Conservation (phyloP, 495 filamentous ascomycete species). For the Podospora appendiculata region DNA sequence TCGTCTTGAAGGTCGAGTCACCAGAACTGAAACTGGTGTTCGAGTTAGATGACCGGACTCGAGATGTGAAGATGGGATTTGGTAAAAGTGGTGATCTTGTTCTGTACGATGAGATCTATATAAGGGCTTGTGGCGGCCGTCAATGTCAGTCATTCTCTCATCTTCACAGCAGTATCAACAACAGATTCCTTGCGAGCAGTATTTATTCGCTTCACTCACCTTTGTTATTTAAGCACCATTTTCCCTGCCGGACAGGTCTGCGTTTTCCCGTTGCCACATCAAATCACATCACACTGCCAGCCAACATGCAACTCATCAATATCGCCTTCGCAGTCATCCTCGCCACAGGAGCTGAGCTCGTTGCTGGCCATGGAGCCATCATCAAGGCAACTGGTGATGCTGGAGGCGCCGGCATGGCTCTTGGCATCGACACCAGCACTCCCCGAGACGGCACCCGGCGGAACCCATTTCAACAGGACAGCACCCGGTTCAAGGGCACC, state of each 20-base stretch:
- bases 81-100: background rate
- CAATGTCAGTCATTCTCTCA: background rate
- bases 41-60: background rate
- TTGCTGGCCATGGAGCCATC: slow-evolving; percentile 43
- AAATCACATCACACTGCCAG: slow-evolving; percentile 20
- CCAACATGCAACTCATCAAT: slow-evolving; percentile 17
- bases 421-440: slow-evolving; percentile 39
- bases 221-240: background rate
- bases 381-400: slow-evolving; percentile 37
- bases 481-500: slow-evolving; percentile 40
- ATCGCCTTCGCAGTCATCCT: slow-evolving; percentile 22
- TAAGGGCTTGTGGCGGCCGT: background rate
- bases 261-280: background rate
- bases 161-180: background rate
- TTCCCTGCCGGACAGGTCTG: slow-evolving; percentile 26
- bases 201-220: background rate
- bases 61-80: background rate
- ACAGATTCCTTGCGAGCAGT: background rate
- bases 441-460: slow-evolving; percentile 46
- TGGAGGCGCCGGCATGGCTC: slow-evolving; percentile 40
- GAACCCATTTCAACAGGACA: slow-evolving; percentile 45
- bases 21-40: background rate
- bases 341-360: slow-evolving; percentile 24
- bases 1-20: background rate
- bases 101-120: background rate